Percentiles rank a stretch among this genome's conserved stretches.
These are phyloP conservation scores for Babesia bigemina DNA, from an alignment of 169 alveolate species.

Conservation along the genomic window DNA sequence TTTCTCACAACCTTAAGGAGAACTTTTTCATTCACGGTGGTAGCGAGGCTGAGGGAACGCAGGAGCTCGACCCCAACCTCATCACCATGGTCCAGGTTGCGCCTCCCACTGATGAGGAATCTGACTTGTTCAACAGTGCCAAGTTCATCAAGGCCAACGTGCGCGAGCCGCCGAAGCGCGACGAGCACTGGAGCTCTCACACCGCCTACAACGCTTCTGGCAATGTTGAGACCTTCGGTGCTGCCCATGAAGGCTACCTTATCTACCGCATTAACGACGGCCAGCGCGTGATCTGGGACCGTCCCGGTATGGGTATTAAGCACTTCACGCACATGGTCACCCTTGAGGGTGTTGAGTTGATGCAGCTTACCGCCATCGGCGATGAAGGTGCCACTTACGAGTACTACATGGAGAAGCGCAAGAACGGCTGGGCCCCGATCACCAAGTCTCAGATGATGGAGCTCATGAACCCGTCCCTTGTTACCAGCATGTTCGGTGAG, in stretches of 20 bases:
- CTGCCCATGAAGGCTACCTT: constrained; percentile 2
- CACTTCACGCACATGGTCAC: constrained; percentile 2
- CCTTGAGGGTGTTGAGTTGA: constrained; percentile 10
- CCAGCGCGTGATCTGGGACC: constrained; percentile 7
- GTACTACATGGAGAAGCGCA: constrained; percentile 15
- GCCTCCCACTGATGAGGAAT: background rate
- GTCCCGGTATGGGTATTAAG: constrained; percentile 18
- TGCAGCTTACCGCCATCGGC: constrained; percentile 3
- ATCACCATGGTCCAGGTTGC: background rate
- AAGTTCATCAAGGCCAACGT: constrained; percentile 18
- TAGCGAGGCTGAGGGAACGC: background rate
- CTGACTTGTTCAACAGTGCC: background rate
- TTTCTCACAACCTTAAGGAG: background rate
- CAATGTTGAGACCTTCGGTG: background rate
- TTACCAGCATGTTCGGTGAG: background rate
- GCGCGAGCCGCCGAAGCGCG: constrained; percentile 9
- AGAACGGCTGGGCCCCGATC: background rate
- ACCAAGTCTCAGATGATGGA: background rate
- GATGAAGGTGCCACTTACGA: constrained; percentile 17
- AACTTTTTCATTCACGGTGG: background rate
- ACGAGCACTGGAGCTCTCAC: constrained; percentile 3
- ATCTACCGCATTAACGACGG: constrained; percentile 7
- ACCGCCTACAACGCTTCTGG: background rate
- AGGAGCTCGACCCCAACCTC: background rate
- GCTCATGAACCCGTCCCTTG: background rate